Evolutionary conservation across 768 basidiomycete genomes (phyloP), one percentile per base, ranked within the genome.

Genomic region (Porpolomopsis calyptriformis): DNA sequence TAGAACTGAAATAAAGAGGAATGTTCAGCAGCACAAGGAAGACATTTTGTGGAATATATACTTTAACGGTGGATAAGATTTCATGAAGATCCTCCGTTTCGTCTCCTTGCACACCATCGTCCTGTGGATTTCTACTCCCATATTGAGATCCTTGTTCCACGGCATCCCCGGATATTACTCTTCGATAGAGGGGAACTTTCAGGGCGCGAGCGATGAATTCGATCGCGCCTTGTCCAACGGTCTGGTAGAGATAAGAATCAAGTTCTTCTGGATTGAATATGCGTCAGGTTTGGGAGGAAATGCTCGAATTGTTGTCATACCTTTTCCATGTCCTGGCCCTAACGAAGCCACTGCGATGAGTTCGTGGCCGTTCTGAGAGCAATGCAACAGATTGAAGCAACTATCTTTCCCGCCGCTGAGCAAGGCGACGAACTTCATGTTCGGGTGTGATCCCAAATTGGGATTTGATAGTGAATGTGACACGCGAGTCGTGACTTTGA

Each of bases 351-450:
- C 80, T 9, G 91, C 90, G 7, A 92, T 66, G 33, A 97, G 77
- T 48, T 85, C 70, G 59, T 99, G 94, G 1, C 88, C 83, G 57
- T 96, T 89, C 49, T 74, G 71, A 40, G 76, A 66, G 59, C 91
- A 94, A 64, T 98, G 93, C 9, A 90, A 64, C 35, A 98, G 77
- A 57, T 94, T 97, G 73, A 82, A 98, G 70, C 90, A 92, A 61
- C 86, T 90, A 65, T 99, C 96, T 65, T 99, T 99, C 24, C 96
- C 96, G 31, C 96, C 96, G 48, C 93, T 97, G 51, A 99, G 80
- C 48, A 99, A 68, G 1, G 84, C 94, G 58, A 98, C 78, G 62
- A 90, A 89, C 67, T 91, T 90, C 90, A 94, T 93, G 40, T 48
- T 52, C 11, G 33, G 39, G 25, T 40, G 47, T 35, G 47, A 22